phyloP scores from a whole-genome alignment of 2,329 filamentous ascomycete genomes.

The Teratosphaeria zuluensis region DNA sequence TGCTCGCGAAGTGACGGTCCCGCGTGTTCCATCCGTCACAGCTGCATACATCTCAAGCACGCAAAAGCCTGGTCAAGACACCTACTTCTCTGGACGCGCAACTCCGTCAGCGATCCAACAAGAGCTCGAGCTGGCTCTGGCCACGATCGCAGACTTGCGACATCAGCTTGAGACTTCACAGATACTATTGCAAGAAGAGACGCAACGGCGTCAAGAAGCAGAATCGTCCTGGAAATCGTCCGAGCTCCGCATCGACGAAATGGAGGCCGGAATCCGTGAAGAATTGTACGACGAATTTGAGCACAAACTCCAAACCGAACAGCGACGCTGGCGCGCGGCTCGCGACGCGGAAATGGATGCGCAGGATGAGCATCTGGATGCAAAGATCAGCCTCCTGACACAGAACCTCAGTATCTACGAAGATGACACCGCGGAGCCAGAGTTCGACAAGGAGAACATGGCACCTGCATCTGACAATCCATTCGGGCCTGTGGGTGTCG shows the following conservation, averaged over 20 bases:
- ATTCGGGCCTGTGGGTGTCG: background rate
- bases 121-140: slow-evolving; percentile 71
- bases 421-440: slow-evolving; percentile 23
- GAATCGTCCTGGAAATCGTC: slow-evolving; percentile 63
- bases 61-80: slow-evolving; percentile 7
- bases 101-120: slow-evolving; percentile 41
- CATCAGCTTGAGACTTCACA: slow-evolving; percentile 69
- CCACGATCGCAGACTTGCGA: slow-evolving; percentile 70
- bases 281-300: slow-evolving; percentile 87
- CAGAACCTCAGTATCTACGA: slow-evolving; percentile 41
- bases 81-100: slow-evolving; percentile 30
- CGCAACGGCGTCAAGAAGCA: slow-evolving; percentile 57
- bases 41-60: slow-evolving; percentile 49
- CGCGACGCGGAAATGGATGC: slow-evolving; percentile 68
- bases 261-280: slow-evolving; percentile 79
- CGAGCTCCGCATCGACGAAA: slow-evolving; percentile 55
- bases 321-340: slow-evolving; percentile 69
- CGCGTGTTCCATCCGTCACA: slow-evolving; percentile 73
- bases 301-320: slow-evolving; percentile 60
- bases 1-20: slow-evolving; percentile 84
- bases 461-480: background rate
- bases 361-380: slow-evolving; percentile 76
- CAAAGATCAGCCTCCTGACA: slow-evolving; percentile 69
- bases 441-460: slow-evolving; percentile 17
- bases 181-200: slow-evolving; percentile 59